Base-by-base conservation (phyloP, 345 rosid species). In the Moricandia arvensis region DNA sequence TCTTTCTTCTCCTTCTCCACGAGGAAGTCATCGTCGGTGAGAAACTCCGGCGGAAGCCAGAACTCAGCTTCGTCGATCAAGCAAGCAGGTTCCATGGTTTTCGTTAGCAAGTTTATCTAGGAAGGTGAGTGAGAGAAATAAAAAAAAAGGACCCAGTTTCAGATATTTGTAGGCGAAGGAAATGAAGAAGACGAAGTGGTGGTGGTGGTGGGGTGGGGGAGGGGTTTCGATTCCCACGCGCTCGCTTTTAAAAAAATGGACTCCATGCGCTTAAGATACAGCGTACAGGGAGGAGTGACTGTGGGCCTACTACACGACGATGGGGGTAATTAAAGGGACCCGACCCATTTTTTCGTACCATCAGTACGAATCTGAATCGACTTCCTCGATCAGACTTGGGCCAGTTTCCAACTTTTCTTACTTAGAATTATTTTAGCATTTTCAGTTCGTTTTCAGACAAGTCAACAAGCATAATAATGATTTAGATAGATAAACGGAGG, bases 1-100 rank as follows among this genome's bases (percentile, higher is more conserved):
- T 35, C 34, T 0, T 26, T 55, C 0, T 33, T 30, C 33, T 38
- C 47, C 63, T 66, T 66, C 38, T 83, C 90, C 29, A 76, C 9
- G 63, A 83, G 73, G 8, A 79, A 37, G 63, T 86, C 92, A 7
- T 90, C 90, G 79, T 89, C 97, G 0, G 85, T 74, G 1, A 91
- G 88, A 73, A 94, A 90, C 86, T 86, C 80, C 0, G 93, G 77
- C 3, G 95, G 98, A 65, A 94, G 87, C 89, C 88, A 87, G 69
- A 86, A 89, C 88, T 86, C 91, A 2, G 87, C 93, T 73, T 89
- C 89, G 70, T 87, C 65, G 64, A 34, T 79, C 0, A 90, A 30
- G 58, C 79, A 72, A 53, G 73, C 74, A 43, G 87, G 83, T 5
- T 87, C 91, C 98, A 91, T 93, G 16, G 67, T n/a, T n/a, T n/a